phyloP scores from a whole-genome alignment of 2,329 filamentous ascomycete genomes.

The Cucurbitaria berberidis region DNA sequence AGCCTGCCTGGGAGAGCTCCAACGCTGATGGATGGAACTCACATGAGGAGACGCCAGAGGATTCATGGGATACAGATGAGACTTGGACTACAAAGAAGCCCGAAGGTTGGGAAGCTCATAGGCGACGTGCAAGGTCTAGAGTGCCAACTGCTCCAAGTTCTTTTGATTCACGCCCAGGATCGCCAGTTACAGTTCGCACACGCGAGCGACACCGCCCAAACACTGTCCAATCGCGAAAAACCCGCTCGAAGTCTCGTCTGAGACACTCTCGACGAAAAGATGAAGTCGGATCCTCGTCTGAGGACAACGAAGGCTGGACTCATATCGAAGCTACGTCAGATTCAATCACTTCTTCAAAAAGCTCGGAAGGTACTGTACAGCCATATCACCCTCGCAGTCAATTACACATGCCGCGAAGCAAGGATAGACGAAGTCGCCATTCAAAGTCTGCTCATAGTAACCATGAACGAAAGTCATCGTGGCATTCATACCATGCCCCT shows the following conservation, averaged over 20 bases:
- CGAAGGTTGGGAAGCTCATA: conserved; percentile 1
- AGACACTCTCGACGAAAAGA: neutral
- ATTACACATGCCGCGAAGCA: neutral
- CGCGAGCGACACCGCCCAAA: neutral
- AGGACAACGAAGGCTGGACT: conserved; percentile 13
- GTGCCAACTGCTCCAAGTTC: neutral
- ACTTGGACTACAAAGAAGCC: conserved; percentile 16
- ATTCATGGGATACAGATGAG: conserved; percentile 29
- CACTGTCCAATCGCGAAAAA: neutral
- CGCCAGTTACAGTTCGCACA: neutral
- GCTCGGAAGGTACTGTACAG: conserved; percentile 18
- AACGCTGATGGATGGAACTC: conserved; percentile 16
- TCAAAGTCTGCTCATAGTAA: conserved; percentile 2
- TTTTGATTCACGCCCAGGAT: neutral
- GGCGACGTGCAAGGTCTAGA: neutral
- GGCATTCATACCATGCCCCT: neutral
- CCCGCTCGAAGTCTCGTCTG: conserved; percentile 8
- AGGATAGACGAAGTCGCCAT: neutral
- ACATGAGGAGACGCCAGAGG: conserved; percentile 11
- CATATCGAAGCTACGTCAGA: conserved; percentile 7
- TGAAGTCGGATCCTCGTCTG: conserved; percentile 4
- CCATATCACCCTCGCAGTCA: conserved; percentile 16
- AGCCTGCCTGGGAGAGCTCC: conserved; percentile 14
- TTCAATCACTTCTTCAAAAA: conserved; percentile 10
- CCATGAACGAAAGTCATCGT: conserved; percentile 4